phyloP scores from a whole-genome alignment of 2,329 filamentous ascomycete genomes.

The Botrytis aclada region DNA sequence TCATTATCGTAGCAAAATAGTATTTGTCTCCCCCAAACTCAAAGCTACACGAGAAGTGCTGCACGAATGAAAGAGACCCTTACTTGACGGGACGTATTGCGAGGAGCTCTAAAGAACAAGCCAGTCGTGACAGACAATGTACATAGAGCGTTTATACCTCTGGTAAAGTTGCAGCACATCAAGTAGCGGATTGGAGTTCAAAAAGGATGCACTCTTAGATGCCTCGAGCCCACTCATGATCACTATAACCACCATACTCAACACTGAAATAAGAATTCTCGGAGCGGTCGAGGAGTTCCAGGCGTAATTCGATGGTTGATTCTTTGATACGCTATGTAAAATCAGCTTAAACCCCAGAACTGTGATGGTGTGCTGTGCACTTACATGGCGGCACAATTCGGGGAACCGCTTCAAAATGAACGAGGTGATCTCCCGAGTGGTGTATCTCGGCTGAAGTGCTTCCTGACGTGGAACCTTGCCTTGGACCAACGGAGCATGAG shows the following conservation, averaged over 20 bases:
- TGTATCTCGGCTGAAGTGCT: neutral
- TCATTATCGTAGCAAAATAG: conserved; percentile 11
- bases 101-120: neutral
- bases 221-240: conserved; percentile 17
- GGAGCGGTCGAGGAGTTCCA: conserved; percentile 14
- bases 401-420: conserved; percentile 13
- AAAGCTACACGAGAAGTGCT: conserved; percentile 2
- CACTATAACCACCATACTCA: conserved; percentile 16
- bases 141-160: neutral
- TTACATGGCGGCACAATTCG: conserved; percentile 8
- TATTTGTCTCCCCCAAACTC: neutral
- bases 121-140: neutral
- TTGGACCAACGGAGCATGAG: conserved; percentile 16
- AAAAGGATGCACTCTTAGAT: neutral
- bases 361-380: neutral
- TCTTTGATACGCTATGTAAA: conserved; percentile 13
- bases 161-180: neutral
- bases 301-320: conserved; percentile 1
- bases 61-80: neutral
- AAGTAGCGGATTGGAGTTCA: neutral
- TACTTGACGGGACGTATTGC: neutral
- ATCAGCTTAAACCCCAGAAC: neutral
- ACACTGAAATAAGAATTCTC: conserved; percentile 18
- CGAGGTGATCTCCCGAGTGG: neutral
- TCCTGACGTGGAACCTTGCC: conserved; percentile 19